These are phyloP conservation scores for Exophiala sideris DNA, from an alignment of 2,329 filamentous ascomycete genomes.

Conservation along the genomic window DNA sequence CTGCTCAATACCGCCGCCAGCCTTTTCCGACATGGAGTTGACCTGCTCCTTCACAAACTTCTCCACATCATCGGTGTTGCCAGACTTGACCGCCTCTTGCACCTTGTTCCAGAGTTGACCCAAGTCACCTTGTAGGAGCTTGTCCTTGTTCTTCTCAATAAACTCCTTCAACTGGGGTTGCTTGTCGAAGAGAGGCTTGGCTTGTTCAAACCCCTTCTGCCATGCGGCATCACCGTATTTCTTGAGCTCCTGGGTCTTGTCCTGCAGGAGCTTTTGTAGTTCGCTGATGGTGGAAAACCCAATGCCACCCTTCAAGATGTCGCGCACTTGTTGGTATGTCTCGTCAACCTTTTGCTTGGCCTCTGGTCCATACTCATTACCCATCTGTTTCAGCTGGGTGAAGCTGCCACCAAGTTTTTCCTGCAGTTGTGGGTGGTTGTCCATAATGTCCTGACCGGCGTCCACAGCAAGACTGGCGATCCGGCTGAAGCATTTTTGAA, in stretches of 20 bases:
- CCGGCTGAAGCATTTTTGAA: slow-evolving; percentile 60
- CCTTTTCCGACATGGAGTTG: slow-evolving; percentile 49
- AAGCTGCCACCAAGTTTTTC: slow-evolving; percentile 67
- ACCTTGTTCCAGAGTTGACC: slow-evolving; percentile 62
- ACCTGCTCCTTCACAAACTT: slow-evolving; percentile 58
- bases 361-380: slow-evolving; percentile 68
- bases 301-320: slow-evolving; percentile 62
- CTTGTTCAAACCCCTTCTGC: slow-evolving; percentile 67
- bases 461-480: slow-evolving; percentile 62
- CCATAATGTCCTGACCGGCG: slow-evolving; percentile 61
- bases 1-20: slow-evolving; percentile 51
- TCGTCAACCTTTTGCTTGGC: slow-evolving; percentile 73
- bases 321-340: slow-evolving; percentile 65
- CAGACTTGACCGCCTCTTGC: slow-evolving; percentile 59
- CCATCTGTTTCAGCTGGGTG: slow-evolving; percentile 66
- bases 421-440: slow-evolving; percentile 71
- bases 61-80: slow-evolving; percentile 58
- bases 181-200: slow-evolving; percentile 70
- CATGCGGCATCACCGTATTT: slow-evolving; percentile 69
- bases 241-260: slow-evolving; percentile 65
- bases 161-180: slow-evolving; percentile 72
- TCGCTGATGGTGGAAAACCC: slow-evolving; percentile 51
- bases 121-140: slow-evolving; percentile 65
- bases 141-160: slow-evolving; percentile 66
- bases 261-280: slow-evolving; percentile 61